phyloP scores from a whole-genome alignment of 371 early-diverging fungal genomes.

The Smittium culicis region DNA sequence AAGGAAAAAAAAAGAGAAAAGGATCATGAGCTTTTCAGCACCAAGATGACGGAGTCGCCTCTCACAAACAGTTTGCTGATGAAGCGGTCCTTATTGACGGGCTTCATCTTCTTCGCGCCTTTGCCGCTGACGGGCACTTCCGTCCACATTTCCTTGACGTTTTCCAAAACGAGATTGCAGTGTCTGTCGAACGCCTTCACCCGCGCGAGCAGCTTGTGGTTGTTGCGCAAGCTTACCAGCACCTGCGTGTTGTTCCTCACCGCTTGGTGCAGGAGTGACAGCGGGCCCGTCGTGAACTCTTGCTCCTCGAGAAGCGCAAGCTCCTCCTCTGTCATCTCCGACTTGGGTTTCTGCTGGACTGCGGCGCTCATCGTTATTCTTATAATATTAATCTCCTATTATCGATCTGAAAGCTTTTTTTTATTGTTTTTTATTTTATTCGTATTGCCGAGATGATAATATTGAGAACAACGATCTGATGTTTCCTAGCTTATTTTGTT shows the following conservation, averaged over 20 bases:
- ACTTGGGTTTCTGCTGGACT: conserved; percentile 21
- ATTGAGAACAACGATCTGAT: too few species aligned
- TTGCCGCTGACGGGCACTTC: conserved; percentile 80
- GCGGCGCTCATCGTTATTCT: too few species aligned
- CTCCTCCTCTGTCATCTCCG: conserved; percentile 69
- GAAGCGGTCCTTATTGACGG: conserved; percentile 95
- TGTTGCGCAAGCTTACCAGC: conserved; percentile 89
- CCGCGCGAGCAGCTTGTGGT: conserved; percentile 88
- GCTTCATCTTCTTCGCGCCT: conserved; percentile 82
- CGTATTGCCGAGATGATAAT: too few species aligned
- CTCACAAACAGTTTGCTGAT: conserved; percentile 96
- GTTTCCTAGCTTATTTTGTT: too few species aligned
- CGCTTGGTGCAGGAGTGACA: conserved; percentile 87
- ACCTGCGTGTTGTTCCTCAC: conserved; percentile 93
- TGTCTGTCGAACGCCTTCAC: conserved; percentile 98
- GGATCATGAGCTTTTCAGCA: conserved; percentile 27
- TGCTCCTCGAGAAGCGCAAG: conserved; percentile 78
- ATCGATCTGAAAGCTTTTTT: too few species aligned
- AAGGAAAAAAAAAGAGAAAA: background rate
- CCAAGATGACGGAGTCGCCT: conserved; percentile 90
- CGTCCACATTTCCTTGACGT: conserved; percentile 98
- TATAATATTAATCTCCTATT: too few species aligned
- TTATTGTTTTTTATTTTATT: too few species aligned
- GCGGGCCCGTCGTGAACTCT: conserved; percentile 93
- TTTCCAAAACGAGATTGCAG: conserved; percentile 97